Conservation (phyloP, 306 rosid genomes). For the Lagenaria siceraria region DNA sequence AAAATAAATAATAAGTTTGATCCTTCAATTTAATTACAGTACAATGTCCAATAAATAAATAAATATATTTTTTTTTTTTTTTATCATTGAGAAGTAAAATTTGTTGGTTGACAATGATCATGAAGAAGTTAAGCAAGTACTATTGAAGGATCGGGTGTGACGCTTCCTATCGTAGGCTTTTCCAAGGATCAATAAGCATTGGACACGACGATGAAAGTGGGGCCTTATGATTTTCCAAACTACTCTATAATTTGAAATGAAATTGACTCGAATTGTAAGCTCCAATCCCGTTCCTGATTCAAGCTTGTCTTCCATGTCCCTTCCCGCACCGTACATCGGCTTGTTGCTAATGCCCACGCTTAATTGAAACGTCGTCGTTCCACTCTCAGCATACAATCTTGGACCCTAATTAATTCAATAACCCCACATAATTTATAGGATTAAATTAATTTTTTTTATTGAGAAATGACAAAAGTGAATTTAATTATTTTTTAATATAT, state of each 20-base stretch:
- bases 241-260: slow-evolving; percentile 36
- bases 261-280: slow-evolving; percentile 17
- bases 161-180: slow-evolving; percentile 39
- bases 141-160: slow-evolving; percentile 37
- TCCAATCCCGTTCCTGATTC: slow-evolving; percentile 60
- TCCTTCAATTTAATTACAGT: too few species aligned
- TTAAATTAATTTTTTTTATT: not conserved
- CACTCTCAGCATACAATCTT: slow-evolving; percentile 51
- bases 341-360: slow-evolving; percentile 41
- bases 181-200: slow-evolving; percentile 39
- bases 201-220: slow-evolving; percentile 38
- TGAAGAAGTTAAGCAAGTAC: slow-evolving; percentile 38
- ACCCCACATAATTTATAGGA: not conserved
- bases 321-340: slow-evolving; percentile 86
- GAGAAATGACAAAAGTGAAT: too few species aligned
- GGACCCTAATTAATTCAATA: slow-evolving; percentile 30
- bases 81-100: not conserved
- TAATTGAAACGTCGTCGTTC: slow-evolving; percentile 28
- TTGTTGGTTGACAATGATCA: not conserved
- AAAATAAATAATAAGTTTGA: too few species aligned
- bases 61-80: too few species aligned
- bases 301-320: slow-evolving; percentile 69
- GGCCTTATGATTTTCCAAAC: slow-evolving; percentile 43
- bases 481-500: too few species aligned
- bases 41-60: too few species aligned